phyloP scores from a whole-genome alignment of 1,284 basidiomycete genomes.

The Moesziomyces parantarcticus region DNA sequence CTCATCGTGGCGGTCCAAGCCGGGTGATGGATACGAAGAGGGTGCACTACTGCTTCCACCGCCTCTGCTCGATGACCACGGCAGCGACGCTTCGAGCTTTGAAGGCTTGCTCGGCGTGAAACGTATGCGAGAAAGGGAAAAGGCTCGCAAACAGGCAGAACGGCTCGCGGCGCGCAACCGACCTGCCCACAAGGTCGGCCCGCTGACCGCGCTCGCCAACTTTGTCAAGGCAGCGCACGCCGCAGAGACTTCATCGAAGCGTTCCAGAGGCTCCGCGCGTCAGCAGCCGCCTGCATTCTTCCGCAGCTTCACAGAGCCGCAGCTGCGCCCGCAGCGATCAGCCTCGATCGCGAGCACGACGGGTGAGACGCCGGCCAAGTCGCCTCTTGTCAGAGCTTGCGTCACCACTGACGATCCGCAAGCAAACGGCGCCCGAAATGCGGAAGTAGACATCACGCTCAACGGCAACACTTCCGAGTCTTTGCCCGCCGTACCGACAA shows the following conservation, averaged over 20 bases:
- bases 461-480: not conserved
- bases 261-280: conserved; percentile 9
- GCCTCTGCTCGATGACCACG: conserved; percentile 60
- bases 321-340: conserved; percentile 3
- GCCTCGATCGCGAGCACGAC: conserved; percentile 7
- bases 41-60: conserved; percentile 62
- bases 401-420: not conserved
- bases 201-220: conserved; percentile 60
- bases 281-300: conserved; percentile 20
- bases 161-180: conserved; percentile 57
- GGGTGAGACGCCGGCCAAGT: not conserved
- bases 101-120: conserved; percentile 60
- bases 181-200: conserved; percentile 61
- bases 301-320: conserved; percentile 36
- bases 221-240: conserved; percentile 66
- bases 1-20: conserved; percentile 40
- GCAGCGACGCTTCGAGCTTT: conserved; percentile 49
- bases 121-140: conserved; percentile 59
- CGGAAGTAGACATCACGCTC: conserved; percentile 4
- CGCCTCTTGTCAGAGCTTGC: not conserved
- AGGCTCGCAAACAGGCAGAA: conserved; percentile 53
- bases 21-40: conserved; percentile 53
- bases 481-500: not conserved
- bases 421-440: not conserved
- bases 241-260: conserved; percentile 45